Percentiles rank a stretch among this genome's conserved stretches.
These are phyloP conservation scores for Penicillium manginii DNA, from an alignment of 495 filamentous ascomycete species.

Conservation along the genomic window DNA sequence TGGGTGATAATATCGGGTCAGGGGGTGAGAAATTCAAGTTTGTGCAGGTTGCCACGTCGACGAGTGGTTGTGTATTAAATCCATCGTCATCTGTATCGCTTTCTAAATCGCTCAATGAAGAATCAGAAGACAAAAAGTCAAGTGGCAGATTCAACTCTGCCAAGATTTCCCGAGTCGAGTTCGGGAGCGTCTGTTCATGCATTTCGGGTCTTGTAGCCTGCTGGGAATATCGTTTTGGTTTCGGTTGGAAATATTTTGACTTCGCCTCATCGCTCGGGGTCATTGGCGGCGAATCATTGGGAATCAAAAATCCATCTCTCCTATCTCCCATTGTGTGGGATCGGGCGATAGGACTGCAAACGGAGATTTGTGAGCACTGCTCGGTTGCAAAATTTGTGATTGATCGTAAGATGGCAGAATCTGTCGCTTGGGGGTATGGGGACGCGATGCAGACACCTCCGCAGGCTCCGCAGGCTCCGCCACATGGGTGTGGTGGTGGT, in stretches of 20 bases:
- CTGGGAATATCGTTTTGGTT: neutral
- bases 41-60: conserved; percentile 1
- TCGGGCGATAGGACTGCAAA: conserved; percentile 15
- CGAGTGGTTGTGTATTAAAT: neutral
- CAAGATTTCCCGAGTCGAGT: conserved; percentile 17
- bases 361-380: neutral
- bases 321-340: conserved; percentile 31
- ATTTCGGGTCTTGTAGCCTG: neutral
- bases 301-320: conserved; percentile 44
- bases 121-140: conserved; percentile 37
- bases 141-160: conserved; percentile 17
- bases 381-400: neutral
- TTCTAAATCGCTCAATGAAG: conserved; percentile 36
- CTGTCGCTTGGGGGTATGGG: neutral
- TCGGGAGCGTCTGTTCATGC: conserved; percentile 14
- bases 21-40: neutral
- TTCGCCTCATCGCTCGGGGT: conserved; percentile 46
- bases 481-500: no score
- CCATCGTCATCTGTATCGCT: conserved; percentile 28
- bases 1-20: neutral
- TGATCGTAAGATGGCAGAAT: neutral
- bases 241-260: conserved; percentile 42
- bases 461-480: neutral
- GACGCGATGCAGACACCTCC: neutral
- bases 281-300: conserved; percentile 45